Evolutionary conservation across 2,329 filamentous ascomycete genomes (phyloP), one percentile per base, ranked within the genome.

Genomic region (Huntiella bhutanensis): DNA sequence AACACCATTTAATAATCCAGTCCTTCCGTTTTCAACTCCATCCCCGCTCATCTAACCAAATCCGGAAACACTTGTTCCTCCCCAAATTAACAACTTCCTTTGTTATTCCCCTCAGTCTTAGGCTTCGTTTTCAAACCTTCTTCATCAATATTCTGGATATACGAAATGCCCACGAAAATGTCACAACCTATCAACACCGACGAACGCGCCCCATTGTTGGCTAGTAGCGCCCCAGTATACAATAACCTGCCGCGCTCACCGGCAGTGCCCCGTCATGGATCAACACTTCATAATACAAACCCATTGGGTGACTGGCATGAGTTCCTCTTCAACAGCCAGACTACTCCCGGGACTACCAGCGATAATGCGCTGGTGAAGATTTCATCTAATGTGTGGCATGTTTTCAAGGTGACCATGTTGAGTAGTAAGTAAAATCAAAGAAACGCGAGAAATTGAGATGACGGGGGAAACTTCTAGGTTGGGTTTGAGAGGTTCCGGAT

Each of bases 341-440:
- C 64, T 50, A 75, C 70, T 1, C 72, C 72, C 1, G 73, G 73
- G 42, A 61, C 61, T 46, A 60, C 74, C 48, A 70, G 64, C 55
- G 53, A 63, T 13, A 72, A 47, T 17, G 28, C 44, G 4, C 16
- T 38, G 12, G 39, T 49, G n/a, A 47, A 37, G 43, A 15, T 22
- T 40, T 11, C 46, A 32, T 41, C 48, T 5, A 49, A 43, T 47
- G 55, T 60, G 15, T 75, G 69, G 67, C 72, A 75, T 53, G 60
- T 74, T 51, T 60, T 62, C 54, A 76, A 76, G 61, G 65, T 70
- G 39, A 73, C 71, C 2, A 59, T 76, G 35, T 55, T 74, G 50
- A 75, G 72, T 60, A 75, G 73, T 75, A 65, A 53, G 71, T 68
- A 34, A 41, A 11, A 33, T 19, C 13, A 44, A 33, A n/a, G 22